Conservation (phyloP, 2,329 filamentous ascomycete species). For the Tolypocladium ophioglossoides region DNA sequence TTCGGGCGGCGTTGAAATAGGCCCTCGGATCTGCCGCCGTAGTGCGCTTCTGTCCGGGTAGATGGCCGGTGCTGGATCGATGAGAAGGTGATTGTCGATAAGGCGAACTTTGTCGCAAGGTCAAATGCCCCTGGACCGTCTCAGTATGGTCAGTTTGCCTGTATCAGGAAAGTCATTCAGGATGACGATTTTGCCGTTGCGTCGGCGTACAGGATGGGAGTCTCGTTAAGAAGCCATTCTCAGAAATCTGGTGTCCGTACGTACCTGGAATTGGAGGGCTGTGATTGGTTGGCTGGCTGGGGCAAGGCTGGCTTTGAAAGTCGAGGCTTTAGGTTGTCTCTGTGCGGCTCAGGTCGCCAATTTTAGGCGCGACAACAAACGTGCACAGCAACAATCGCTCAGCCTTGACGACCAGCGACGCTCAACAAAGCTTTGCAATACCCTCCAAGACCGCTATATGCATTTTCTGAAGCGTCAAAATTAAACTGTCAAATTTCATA, state of each 20-base stretch:
- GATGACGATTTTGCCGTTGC: background rate
- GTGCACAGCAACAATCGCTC: background rate
- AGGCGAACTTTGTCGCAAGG: no score
- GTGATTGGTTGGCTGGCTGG: slow-evolving; percentile 23
- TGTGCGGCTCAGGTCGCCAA: background rate
- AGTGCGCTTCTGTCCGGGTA: no score
- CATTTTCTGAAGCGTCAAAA: background rate
- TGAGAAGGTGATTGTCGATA: no score
- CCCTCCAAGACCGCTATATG: background rate
- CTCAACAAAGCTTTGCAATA: background rate
- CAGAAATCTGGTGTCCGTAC: background rate
- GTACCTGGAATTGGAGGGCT: slow-evolving; percentile 21
- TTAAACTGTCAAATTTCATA: background rate
- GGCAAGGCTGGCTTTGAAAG: slow-evolving; percentile 22
- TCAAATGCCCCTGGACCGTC: no score
- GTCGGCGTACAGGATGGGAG: slow-evolving; percentile 21
- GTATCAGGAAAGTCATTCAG: background rate
- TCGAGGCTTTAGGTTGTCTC: no score
- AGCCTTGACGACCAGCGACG: background rate
- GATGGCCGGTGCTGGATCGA: no score
- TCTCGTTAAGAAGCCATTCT: slow-evolving; percentile 3
- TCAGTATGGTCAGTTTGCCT: background rate
- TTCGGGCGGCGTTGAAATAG: no score
- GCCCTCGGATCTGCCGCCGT: no score
- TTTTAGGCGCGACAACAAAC: slow-evolving; percentile 5